phyloP scores from a whole-genome alignment of 768 basidiomycete species.

The Suillus bovinus region DNA sequence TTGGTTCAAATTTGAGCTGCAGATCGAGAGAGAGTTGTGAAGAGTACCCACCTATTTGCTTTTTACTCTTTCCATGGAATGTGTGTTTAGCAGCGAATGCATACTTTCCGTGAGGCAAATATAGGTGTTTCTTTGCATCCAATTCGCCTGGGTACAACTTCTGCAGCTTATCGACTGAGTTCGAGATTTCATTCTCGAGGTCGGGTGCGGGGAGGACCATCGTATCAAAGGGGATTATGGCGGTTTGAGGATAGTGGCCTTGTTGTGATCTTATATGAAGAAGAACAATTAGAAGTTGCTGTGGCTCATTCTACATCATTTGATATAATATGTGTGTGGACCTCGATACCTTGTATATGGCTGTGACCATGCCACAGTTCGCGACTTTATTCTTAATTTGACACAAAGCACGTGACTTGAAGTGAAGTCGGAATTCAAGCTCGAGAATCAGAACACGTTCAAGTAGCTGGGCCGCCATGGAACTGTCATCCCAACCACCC shows the following conservation, averaged over 20 bases:
- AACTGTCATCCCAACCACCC: not conserved
- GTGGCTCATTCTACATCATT: slow-evolving; percentile 5
- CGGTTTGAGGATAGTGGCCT: not conserved
- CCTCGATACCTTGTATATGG: slow-evolving; percentile 9
- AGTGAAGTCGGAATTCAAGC: not conserved
- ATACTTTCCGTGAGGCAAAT: slow-evolving; percentile 14
- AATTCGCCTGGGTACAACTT: slow-evolving; percentile 8
- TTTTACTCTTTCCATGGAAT: slow-evolving; percentile 1
- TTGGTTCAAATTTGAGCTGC: not conserved
- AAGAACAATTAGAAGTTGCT: slow-evolving; percentile 1
- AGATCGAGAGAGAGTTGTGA: not conserved
- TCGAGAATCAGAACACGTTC: not conserved
- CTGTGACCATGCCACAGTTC: no score
- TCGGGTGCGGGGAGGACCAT: not conserved
- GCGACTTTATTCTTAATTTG: slow-evolving; percentile 7
- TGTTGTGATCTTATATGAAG: not conserved
- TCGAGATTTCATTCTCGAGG: not conserved
- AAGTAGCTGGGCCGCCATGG: not conserved
- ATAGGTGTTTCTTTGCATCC: slow-evolving; percentile 11
- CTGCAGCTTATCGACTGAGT: slow-evolving; percentile 8
- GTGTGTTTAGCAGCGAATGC: slow-evolving; percentile 12
- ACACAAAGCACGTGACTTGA: not conserved
- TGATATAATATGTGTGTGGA: not conserved
- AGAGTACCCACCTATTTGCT: not conserved
- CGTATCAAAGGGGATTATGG: not conserved